Conservation (phyloP, 116 monocot species). For the Posidonia oceanica region DNA sequence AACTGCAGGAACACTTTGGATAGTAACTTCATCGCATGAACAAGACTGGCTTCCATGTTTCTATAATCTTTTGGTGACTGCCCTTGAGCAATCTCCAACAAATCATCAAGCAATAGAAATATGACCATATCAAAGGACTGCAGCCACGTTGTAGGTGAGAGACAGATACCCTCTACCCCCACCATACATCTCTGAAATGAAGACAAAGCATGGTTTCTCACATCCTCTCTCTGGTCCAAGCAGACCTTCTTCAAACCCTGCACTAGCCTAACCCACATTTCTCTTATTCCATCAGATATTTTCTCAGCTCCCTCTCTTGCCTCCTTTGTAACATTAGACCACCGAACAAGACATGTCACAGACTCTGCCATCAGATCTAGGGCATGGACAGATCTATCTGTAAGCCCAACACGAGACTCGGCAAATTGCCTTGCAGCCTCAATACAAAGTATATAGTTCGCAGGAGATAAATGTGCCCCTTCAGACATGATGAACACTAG, state of each 20-base stretch:
- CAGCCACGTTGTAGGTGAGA: slow-evolving; percentile 37
- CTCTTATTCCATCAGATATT: slow-evolving; percentile 54
- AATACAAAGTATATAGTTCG: slow-evolving; percentile 51
- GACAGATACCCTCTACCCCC: slow-evolving; percentile 43
- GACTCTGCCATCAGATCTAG: slow-evolving; percentile 69
- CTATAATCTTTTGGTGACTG: slow-evolving; percentile 64
- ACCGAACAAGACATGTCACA: slow-evolving; percentile 33
- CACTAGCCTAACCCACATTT: slow-evolving; percentile 75
- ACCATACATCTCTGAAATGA: slow-evolving; percentile 65
- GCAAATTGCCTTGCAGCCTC: slow-evolving; percentile 79
- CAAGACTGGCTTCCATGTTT: slow-evolving; percentile 72
- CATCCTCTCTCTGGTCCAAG: slow-evolving; percentile 77
- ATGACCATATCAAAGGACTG: slow-evolving; percentile 57
- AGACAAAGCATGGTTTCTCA: slow-evolving; percentile 61
- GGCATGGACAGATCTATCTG: slow-evolving; percentile 46
- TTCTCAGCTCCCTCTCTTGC: slow-evolving; percentile 38
- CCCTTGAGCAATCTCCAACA: slow-evolving; percentile 51
- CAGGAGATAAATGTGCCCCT: slow-evolving; percentile 56
- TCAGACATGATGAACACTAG: slow-evolving; percentile 75
- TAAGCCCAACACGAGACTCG: slow-evolving; percentile 50
- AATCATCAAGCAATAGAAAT: slow-evolving; percentile 60
- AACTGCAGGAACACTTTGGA: slow-evolving; percentile 66
- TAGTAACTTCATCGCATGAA: slow-evolving; percentile 54
- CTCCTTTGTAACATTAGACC: slow-evolving; percentile 45
- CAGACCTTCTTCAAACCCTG: slow-evolving; percentile 54